These are phyloP conservation scores for Westerdykella ornata DNA, from an alignment of 2,329 filamentous ascomycete species.

Conservation along the genomic window DNA sequence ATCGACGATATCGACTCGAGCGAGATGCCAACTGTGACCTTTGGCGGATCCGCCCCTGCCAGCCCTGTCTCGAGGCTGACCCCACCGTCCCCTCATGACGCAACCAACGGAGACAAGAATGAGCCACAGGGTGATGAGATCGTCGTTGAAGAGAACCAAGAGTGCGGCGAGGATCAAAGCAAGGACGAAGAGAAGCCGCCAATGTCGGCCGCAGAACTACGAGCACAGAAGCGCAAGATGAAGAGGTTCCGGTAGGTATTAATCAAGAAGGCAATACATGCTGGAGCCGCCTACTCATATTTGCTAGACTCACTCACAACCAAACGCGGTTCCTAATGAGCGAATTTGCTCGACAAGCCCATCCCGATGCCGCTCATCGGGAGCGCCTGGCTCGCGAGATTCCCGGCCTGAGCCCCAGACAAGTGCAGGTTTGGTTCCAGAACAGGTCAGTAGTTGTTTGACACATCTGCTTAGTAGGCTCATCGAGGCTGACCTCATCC, in stretches of 20 bases:
- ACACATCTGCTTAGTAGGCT: neutral
- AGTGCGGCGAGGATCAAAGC: conserved; percentile 20
- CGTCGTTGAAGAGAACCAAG: conserved; percentile 37
- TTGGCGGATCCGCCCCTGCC: conserved; percentile 41
- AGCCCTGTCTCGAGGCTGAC: conserved; percentile 43
- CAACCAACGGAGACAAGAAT: conserved; percentile 29
- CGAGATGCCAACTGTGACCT: conserved; percentile 33
- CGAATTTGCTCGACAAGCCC: conserved; percentile 90
- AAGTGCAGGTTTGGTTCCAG: conserved; percentile 98
- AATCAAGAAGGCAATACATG: neutral
- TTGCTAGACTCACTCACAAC: conserved; percentile 76
- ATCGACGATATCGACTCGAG: conserved; percentile 33
- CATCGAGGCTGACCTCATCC: conserved; percentile 10
- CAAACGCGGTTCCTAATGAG: conserved; percentile 98
- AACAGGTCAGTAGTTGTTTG: conserved; percentile 61
- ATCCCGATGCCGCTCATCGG: conserved; percentile 84
- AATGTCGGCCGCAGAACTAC: conserved; percentile 44
- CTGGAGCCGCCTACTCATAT: conserved; percentile 1
- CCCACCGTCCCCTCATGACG: conserved; percentile 39
- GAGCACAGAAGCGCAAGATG: conserved; percentile 51
- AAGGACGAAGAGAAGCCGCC: conserved; percentile 32
- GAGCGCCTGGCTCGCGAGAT: conserved; percentile 85
- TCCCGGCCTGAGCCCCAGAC: conserved; percentile 79
- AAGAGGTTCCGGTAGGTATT: conserved; percentile 66
- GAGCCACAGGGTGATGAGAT: conserved; percentile 37